Base-by-base conservation (phyloP, 306 rosid genomes). In the Adenanthera pavonina region DNA sequence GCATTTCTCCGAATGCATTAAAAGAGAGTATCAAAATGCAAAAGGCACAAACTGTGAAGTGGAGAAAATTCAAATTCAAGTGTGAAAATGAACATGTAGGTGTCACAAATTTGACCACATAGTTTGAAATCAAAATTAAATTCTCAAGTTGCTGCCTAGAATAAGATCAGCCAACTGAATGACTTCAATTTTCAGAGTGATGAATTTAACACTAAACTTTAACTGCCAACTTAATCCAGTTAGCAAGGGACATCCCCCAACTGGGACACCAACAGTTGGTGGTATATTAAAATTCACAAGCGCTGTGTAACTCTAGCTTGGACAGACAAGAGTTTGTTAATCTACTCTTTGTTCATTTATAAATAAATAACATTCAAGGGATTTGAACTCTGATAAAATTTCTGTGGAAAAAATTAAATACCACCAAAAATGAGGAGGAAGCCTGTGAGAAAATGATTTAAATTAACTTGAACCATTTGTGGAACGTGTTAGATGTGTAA, bases 331-430 rank as follows among this genome's bases (percentile, higher is more conserved):
- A 52, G 14, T 16, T 69, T 43, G 70, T 79, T 33, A 46, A 47
- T 44, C 35, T 8, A 13, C 40, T 35, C 19, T 15, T 49, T 20
- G 73, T 19, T 40, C 46, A 61, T 20, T 78, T 43, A 19, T 48
- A 49, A 72, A 49, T 15, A 54, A 47, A 49, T 20, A 54, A 46
- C 72, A 40, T 52, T 12, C 60, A 71, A 20, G 36, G 78, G 52
- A 34, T n/a, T 36, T 36, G 62, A 34, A 44, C 41, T 38, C 41
- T 2, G 41, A 38, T 38, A 3, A 38, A 5, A 43, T 43, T 43
- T 43, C 46, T 7, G 46, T 5, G 49, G 49, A 8, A 46, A 46
- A 46, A 9, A 25, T 25, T 46, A 8, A 46, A 46, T 7, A 7
- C 13, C 49, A 8, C 30, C 1, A 12, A 8, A 46, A 46, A 46